Evolutionary conservation across 1,284 basidiomycete genomes (phyloP).

Genomic region (Taiwanofungus camphoratus): DNA sequence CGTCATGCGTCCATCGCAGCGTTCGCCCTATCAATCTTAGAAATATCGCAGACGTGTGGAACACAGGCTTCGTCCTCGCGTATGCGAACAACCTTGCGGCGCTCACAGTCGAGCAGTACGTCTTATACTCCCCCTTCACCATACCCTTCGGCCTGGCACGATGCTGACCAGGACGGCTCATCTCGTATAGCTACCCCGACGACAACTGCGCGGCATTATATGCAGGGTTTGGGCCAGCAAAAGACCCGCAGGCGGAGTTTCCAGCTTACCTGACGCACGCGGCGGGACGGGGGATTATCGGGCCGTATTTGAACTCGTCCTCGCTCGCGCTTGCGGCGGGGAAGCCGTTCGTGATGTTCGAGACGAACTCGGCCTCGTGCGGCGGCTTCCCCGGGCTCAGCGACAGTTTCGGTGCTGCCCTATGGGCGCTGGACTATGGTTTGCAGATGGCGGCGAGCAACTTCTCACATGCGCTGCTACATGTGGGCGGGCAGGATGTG

Average conservation of each 20-base stretch:
- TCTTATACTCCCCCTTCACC: too few species aligned
- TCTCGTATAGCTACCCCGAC: slow-evolving; percentile 41
- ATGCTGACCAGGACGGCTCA: slow-evolving; percentile 2
- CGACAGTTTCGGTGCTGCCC: slow-evolving; percentile 48
- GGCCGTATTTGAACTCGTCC: slow-evolving; percentile 45
- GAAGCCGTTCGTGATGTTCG: slow-evolving; percentile 61
- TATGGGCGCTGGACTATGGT: slow-evolving; percentile 39
- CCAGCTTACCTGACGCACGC: slow-evolving; percentile 54
- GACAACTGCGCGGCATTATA: slow-evolving; percentile 31
- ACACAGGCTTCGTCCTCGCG: slow-evolving; percentile 49
- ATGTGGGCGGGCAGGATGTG: slow-evolving; percentile 63
- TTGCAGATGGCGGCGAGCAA: slow-evolving; percentile 46
- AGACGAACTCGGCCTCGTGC: slow-evolving; percentile 79
- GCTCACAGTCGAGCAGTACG: slow-evolving; percentile 53
- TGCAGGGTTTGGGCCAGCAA: slow-evolving; percentile 24
- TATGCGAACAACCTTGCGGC: slow-evolving; percentile 41
- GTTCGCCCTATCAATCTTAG: background rate
- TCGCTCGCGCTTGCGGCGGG: slow-evolving; percentile 34
- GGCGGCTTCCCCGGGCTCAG: slow-evolving; percentile 75
- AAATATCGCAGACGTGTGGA: slow-evolving; percentile 35
- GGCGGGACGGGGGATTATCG: slow-evolving; percentile 38
- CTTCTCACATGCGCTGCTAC: slow-evolving; percentile 53
- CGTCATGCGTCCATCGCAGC: background rate
- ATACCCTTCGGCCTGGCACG: too few species aligned
- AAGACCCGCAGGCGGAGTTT: slow-evolving; percentile 50